phyloP scores from a whole-genome alignment of 169 alveolate genomes.

The Plasmodium coatneyi region DNA sequence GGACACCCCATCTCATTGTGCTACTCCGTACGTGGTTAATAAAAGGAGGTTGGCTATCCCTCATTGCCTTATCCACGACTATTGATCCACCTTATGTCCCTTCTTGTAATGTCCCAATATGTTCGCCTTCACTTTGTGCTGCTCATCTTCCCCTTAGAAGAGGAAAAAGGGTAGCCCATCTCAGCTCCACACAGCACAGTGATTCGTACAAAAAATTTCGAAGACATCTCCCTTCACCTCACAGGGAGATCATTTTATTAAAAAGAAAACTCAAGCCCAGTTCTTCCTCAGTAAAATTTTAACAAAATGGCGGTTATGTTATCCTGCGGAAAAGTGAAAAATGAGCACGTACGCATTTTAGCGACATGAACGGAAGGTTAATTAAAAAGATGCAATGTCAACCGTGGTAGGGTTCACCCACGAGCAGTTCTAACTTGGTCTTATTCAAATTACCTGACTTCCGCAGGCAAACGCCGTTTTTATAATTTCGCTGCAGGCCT shows the following conservation, averaged over 20 bases:
- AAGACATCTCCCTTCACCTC: not conserved
- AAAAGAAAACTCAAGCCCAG: not conserved
- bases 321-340: conserved; percentile 6
- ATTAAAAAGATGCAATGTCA: not conserved
- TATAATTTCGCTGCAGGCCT: conserved; percentile 73
- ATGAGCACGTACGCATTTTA: not conserved
- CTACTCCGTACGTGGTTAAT: not conserved
- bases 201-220: not conserved
- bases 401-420: not conserved
- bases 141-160: not conserved
- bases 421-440: not conserved
- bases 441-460: conserved; percentile 40
- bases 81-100: not conserved
- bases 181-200: not conserved
- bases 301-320: conserved; percentile 67
- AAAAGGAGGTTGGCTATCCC: not conserved
- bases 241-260: not conserved
- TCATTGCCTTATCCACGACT: not conserved
- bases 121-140: not conserved
- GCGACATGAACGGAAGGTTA: not conserved
- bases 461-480: conserved; percentile 70
- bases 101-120: not conserved
- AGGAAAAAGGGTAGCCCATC: not conserved
- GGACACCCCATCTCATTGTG: not conserved
- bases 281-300: conserved; percentile 6